Conservation (phyloP, 2,329 filamentous ascomycete species). For the Fusarium circinatum region DNA sequence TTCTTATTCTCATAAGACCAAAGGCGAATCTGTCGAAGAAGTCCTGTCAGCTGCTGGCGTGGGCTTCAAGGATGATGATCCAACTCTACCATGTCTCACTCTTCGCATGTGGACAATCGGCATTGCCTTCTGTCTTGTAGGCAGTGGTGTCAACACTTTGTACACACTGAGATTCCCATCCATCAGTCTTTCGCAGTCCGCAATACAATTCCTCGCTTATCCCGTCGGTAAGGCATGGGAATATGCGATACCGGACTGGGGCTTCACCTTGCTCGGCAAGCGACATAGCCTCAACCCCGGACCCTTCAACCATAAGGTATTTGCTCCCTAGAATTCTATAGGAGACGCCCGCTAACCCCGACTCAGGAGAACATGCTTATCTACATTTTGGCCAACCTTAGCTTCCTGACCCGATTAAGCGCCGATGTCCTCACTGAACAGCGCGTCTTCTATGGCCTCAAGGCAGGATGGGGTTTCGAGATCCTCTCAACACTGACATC, state of each 20-base stretch:
- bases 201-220: constrained; percentile 56
- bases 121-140: constrained; percentile 50
- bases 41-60: constrained; percentile 47
- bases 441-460: constrained; percentile 55
- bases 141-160: constrained; percentile 53
- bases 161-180: constrained; percentile 52
- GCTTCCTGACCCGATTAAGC: constrained; percentile 53
- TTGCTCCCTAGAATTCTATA: rapidly evolving
- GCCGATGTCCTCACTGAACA: constrained; percentile 50
- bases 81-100: constrained; percentile 48
- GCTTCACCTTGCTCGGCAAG: constrained; percentile 38
- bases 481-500: constrained; percentile 59
- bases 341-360: rapidly evolving
- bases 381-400: constrained; percentile 66
- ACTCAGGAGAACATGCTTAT: constrained; percentile 62
- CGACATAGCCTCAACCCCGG: constrained; percentile 53
- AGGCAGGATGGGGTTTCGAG: constrained; percentile 60
- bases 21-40: constrained; percentile 34
- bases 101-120: constrained; percentile 54
- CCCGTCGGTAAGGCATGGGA: constrained; percentile 55
- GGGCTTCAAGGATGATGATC: constrained; percentile 43
- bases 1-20: background rate
- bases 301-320: constrained; percentile 49
- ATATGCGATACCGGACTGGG: constrained; percentile 46
- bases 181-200: constrained; percentile 48